Conservation (phyloP, 345 rosid genomes). For the Linum lewisii region DNA sequence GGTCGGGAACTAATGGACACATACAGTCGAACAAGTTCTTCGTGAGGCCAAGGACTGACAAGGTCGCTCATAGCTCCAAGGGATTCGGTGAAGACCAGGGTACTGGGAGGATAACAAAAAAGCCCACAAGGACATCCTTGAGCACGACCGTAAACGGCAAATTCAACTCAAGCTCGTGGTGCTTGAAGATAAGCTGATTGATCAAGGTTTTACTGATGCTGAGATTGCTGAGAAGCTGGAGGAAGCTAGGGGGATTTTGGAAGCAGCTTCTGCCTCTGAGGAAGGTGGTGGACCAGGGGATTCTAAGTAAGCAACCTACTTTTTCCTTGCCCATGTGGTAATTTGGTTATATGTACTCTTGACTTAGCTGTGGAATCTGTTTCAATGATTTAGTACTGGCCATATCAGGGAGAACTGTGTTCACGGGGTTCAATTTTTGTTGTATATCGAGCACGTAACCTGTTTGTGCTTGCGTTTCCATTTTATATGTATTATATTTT, state of each 20-base stretch:
- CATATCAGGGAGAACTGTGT: no score
- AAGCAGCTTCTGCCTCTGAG: slow-evolving; percentile 44
- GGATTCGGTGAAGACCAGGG: slow-evolving; percentile 80
- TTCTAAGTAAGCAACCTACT: slow-evolving; percentile 19
- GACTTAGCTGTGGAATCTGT: background rate
- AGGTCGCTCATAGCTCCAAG: slow-evolving; percentile 40
- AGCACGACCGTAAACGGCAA: slow-evolving; percentile 91
- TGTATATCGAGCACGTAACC: no score
- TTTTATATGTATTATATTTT: no score
- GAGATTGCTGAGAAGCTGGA: slow-evolving; percentile 78
- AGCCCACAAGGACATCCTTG: slow-evolving; percentile 74
- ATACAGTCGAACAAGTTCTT: slow-evolving; percentile 84
- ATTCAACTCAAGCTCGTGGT: slow-evolving; percentile 74
- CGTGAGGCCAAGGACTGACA: slow-evolving; percentile 58
- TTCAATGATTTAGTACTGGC: background rate
- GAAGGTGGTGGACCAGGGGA: slow-evolving; percentile 27
- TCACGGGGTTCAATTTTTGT: no score
- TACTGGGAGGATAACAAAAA: slow-evolving; percentile 71
- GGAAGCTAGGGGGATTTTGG: slow-evolving; percentile 60
- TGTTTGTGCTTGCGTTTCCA: no score
- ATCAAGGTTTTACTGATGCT: slow-evolving; percentile 68
- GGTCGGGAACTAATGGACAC: slow-evolving; percentile 97
- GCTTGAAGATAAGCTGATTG: slow-evolving; percentile 71
- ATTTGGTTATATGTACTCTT: background rate
- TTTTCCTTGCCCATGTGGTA: background rate